Evolutionary conservation across 169 alveolate species (phyloP), one percentile per base, ranked within the genome.

Genomic region (Plasmodium ovale): DNA sequence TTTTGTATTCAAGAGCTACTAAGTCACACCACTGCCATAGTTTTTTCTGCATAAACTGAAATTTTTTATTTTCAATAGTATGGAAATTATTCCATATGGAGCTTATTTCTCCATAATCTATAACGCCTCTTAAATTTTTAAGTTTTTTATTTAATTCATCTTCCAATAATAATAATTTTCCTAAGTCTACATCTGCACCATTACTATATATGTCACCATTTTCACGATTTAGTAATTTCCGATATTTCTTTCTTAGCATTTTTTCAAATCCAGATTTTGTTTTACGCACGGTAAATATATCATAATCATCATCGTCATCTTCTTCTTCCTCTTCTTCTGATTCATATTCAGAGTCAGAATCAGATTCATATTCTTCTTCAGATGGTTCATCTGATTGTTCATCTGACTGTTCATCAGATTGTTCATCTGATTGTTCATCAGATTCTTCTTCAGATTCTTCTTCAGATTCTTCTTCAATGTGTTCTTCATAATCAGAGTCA

Each of bases 21-120:
- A 70, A 7, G 42, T 70, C 85, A 29, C 85, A 70, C 62, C 42
- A 70, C 5, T 70, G 9, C 85, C 85, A 70, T 70, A 70, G 37
- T 1, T 47, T 31, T 27, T 21, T 70, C 49, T 21, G 44, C 85
- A 70, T 70, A 49, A 5, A 39, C 12, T 49, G 47, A 35, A 44
- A 49, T 70, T 70, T 70, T 6, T 49, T 70, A 49, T 47, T 70
- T 29, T 70, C 68, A 70, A 44, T 70, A 23, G 42, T 21, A n/a
- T 23, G 5, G 19, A 70, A 19, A 35, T 56, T 47, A 35, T 70
- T 70, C 85, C 68, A 70, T 70, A 70, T 9, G 21, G 33, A n/a
- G 35, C 56, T n/a, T 9, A 51, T 14, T 42, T 70, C 56, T 12
- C 19, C 27, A 2, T 3, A 16, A 37, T 37, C 59, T 14, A 65